Evolutionary conservation across 495 filamentous ascomycete species (phyloP).

Genomic region (Hypoxylon crocopeplum): DNA sequence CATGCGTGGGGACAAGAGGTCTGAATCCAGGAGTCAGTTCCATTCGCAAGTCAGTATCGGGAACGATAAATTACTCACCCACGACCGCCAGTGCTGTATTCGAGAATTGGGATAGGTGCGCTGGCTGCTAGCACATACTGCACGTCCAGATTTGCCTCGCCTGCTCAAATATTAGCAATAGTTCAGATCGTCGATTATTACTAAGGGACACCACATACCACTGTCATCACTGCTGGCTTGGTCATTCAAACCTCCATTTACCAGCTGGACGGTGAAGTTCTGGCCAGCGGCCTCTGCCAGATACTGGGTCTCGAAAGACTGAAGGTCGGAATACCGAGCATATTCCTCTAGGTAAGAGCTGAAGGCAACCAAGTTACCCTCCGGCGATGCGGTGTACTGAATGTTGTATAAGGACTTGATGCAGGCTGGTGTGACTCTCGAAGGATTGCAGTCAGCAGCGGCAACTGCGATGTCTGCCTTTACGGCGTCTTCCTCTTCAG

Average conservation of each 20-base stretch:
- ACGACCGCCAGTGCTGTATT: constrained; percentile 72
- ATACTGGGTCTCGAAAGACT: constrained; percentile 41
- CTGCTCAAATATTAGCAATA: no score
- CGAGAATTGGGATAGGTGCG: constrained; percentile 65
- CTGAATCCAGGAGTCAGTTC: constrained; percentile 28
- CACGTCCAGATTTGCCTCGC: constrained; percentile 76
- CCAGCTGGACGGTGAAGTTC: constrained; percentile 63
- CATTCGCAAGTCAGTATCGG: background rate
- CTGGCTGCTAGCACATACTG: constrained; percentile 67
- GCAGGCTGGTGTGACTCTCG: constrained; percentile 63
- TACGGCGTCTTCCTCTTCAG: constrained; percentile 22
- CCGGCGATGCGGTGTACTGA: constrained; percentile 56
- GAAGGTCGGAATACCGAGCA: constrained; percentile 45
- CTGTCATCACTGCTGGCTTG: constrained; percentile 53
- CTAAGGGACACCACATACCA: constrained; percentile 40
- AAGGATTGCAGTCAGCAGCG: constrained; percentile 52
- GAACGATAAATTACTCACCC: constrained; percentile 38
- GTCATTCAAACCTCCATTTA: constrained; percentile 63
- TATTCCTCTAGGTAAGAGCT: constrained; percentile 64
- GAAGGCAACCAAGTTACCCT: constrained; percentile 62
- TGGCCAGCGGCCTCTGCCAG: constrained; percentile 46
- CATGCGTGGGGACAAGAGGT: constrained; percentile 67
- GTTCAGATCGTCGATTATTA: constrained; percentile 3
- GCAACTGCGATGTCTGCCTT: constrained; percentile 2
- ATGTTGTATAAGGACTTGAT: constrained; percentile 69